These are phyloP conservation scores for Fistulifera pelliculosa DNA, from an alignment of 108 stramenopile species.

Conservation along the genomic window DNA sequence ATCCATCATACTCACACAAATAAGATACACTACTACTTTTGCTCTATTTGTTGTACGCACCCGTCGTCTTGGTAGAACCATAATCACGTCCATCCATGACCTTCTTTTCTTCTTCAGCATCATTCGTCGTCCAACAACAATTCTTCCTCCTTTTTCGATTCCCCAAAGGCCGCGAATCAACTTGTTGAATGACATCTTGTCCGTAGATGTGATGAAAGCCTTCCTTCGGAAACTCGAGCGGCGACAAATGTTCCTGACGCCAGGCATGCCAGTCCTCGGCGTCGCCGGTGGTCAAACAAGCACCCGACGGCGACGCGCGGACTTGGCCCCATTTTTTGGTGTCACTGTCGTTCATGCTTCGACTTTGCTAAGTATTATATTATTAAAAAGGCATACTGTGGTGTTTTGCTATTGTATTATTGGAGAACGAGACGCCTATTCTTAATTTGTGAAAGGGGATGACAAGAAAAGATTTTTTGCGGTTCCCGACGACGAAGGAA, in stretches of 20 bases:
- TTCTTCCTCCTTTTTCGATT: slow-evolving; percentile 5
- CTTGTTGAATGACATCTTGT: slow-evolving; percentile 34
- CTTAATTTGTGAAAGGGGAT: no score
- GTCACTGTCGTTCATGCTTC: background rate
- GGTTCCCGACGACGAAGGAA: no score
- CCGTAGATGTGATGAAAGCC: slow-evolving; percentile 75
- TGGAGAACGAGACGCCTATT: no score
- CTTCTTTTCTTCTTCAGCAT: slow-evolving; percentile 11
- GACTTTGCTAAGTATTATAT: background rate
- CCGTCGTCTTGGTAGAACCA: slow-evolving; percentile 63
- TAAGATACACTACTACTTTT: background rate
- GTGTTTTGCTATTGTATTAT: no score
- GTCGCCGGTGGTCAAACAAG: slow-evolving; percentile 24
- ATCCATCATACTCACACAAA: slow-evolving; percentile 10
- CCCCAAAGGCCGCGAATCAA: slow-evolving; percentile 21
- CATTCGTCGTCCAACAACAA: background rate
- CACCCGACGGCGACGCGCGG: slow-evolving; percentile 40
- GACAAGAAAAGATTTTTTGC: no score
- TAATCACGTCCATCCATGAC: slow-evolving; percentile 33
- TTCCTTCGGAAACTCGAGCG: slow-evolving; percentile 41
- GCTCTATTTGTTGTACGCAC: background rate
- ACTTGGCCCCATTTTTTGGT: slow-evolving; percentile 32
- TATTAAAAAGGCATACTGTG: no score
- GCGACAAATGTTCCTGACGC: slow-evolving; percentile 24
- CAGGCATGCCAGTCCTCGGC: slow-evolving; percentile 29